Evolutionary conservation across 148 eudicot genomes (phyloP).

Genomic region (Rhododendron simsii): DNA sequence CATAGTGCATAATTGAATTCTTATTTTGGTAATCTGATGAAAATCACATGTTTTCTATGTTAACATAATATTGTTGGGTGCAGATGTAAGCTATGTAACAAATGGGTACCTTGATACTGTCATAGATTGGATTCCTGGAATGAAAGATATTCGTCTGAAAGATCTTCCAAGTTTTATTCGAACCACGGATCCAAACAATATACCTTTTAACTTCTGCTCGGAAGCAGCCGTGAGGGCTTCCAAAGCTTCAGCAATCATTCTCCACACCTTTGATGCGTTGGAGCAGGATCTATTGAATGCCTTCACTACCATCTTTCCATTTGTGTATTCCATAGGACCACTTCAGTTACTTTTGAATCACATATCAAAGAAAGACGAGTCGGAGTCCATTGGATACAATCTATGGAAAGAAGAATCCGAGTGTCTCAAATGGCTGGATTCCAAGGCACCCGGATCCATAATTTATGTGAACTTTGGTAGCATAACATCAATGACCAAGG

Average conservation of each 20-base stretch:
- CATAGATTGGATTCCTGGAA: constrained; percentile 20
- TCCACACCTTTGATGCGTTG: constrained; percentile 13
- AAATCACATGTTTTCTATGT: neutral
- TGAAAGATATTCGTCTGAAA: constrained; percentile 14
- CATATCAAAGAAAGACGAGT: neutral
- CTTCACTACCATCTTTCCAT: constrained; percentile 9
- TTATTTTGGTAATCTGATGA: neutral
- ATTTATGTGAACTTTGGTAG: constrained; percentile 14
- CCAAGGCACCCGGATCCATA: neutral
- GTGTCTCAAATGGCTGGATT: constrained; percentile 1
- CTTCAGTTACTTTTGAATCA: neutral
- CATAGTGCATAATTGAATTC: neutral
- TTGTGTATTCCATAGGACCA: neutral
- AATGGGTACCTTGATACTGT: constrained; percentile 3
- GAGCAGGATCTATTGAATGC: constrained; percentile 10
- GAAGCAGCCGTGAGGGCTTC: constrained; percentile 11
- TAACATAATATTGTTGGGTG: neutral
- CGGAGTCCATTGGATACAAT: neutral
- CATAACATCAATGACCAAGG: neutral
- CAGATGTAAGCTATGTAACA: constrained; percentile 8
- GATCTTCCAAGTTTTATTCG: constrained; percentile 10
- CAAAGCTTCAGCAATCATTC: constrained; percentile 6
- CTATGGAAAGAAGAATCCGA: neutral
- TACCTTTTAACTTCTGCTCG: constrained; percentile 1
- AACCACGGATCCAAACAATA: constrained; percentile 4